These are phyloP conservation scores for Senna siamea DNA, from an alignment of 306 rosid species.

Conservation along the genomic window DNA sequence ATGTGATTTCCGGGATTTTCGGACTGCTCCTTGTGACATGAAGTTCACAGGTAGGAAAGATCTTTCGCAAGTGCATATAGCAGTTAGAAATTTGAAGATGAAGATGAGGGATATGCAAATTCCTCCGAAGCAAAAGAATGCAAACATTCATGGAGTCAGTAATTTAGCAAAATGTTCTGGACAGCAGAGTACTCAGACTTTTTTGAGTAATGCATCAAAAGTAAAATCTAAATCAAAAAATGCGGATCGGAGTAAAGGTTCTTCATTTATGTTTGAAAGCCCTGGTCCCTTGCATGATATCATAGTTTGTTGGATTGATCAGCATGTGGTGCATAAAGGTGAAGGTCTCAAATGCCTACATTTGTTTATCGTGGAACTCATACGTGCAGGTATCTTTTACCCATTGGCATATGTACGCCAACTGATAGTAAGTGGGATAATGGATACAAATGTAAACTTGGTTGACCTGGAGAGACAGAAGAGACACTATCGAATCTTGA, in stretches of 20 bases:
- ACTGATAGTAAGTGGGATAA: conserved; percentile 86
- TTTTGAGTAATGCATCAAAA: conserved; percentile 44
- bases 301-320: conserved; percentile 96
- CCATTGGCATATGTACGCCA: conserved; percentile 94
- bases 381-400: conserved; percentile 73
- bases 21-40: conserved; percentile 58
- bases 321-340: conserved; percentile 77
- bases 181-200: conserved; percentile 51
- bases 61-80: conserved; percentile 78
- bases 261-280: conserved; percentile 66
- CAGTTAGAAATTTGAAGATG: conserved; percentile 69
- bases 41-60: conserved; percentile 88
- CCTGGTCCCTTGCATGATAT: conserved; percentile 95
- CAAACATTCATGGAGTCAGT: conserved; percentile 41
- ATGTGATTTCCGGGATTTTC: conserved; percentile 87
- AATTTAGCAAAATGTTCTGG: conserved; percentile 48
- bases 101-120: conserved; percentile 62
- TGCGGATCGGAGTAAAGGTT: conserved; percentile 42
- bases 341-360: conserved; percentile 74
- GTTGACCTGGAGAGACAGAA: conserved; percentile 66
- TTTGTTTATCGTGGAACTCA: conserved; percentile 73
- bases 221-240: conserved; percentile 46
- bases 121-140: conserved; percentile 51
- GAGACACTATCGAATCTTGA: conserved; percentile 75
- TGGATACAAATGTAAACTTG: conserved; percentile 64